Evolutionary conservation across 441 rosid genomes (phyloP).

Genomic region (Adansonia madagascariensis): DNA sequence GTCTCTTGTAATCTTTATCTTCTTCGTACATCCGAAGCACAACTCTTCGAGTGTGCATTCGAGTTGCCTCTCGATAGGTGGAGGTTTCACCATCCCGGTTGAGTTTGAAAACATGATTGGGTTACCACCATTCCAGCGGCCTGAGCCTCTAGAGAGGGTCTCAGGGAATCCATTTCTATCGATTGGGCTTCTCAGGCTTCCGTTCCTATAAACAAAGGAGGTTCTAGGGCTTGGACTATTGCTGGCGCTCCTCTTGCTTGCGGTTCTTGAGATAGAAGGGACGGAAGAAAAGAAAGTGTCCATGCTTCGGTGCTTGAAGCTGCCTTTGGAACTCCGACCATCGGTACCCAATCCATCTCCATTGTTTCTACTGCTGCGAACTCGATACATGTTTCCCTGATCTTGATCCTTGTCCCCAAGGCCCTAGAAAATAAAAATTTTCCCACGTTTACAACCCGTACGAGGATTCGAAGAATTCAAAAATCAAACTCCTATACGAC

Average conservation of each 20-base stretch:
- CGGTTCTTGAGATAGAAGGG: slow-evolving; percentile 43
- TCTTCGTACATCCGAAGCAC: slow-evolving; percentile 76
- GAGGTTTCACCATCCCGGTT: slow-evolving; percentile 58
- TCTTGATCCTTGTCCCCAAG: slow-evolving; percentile 26
- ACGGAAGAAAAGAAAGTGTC: slow-evolving; percentile 37
- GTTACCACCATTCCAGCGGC: slow-evolving; percentile 34
- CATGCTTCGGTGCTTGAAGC: slow-evolving; percentile 33
- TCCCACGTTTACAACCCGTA: neutral
- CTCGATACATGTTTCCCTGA: slow-evolving; percentile 42
- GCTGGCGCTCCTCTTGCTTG: slow-evolving; percentile 42
- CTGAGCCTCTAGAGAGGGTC: slow-evolving; percentile 37
- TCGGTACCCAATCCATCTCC: slow-evolving; percentile 20
- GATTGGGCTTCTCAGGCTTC: slow-evolving; percentile 38
- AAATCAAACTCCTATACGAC: too few relatives aligned
- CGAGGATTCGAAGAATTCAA: neutral
- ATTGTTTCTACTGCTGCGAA: slow-evolving; percentile 42
- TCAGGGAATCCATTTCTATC: slow-evolving; percentile 27
- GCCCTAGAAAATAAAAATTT: slow-evolving; percentile 24
- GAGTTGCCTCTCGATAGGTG: slow-evolving; percentile 56
- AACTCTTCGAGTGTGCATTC: slow-evolving; percentile 87
- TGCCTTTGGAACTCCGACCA: slow-evolving; percentile 23
- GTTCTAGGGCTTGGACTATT: slow-evolving; percentile 6
- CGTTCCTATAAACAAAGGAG: slow-evolving; percentile 36
- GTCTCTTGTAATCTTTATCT: slow-evolving; percentile 75
- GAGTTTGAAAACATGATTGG: slow-evolving; percentile 84